Conservation (phyloP, 805 yeast species). For the Komagataella pseudopastoris region DNA sequence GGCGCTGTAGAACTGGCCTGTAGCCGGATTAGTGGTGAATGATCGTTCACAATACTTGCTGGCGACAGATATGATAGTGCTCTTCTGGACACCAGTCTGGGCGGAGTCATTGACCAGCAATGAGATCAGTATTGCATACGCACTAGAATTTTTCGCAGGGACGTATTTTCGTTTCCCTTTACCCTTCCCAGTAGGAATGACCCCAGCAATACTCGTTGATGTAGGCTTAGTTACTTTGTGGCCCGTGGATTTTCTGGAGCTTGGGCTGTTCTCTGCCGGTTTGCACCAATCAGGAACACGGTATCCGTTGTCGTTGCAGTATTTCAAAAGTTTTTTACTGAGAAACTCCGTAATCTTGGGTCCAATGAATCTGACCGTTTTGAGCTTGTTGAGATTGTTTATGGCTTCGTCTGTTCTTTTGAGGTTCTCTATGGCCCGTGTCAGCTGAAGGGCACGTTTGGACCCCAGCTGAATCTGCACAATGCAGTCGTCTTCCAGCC, state of each 20-base stretch:
- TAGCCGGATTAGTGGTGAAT: conserved; percentile 44
- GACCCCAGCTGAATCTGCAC: conserved; percentile 33
- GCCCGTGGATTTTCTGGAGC: conserved; percentile 1
- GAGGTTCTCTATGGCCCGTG: conserved; percentile 42
- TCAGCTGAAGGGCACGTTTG: conserved; percentile 37
- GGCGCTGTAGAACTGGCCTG: conserved; percentile 56
- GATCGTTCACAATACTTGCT: conserved; percentile 41
- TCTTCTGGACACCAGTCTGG: conserved; percentile 48
- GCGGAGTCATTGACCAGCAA: conserved; percentile 34
- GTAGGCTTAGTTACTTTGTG: conserved; percentile 3
- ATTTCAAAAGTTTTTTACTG: conserved; percentile 26
- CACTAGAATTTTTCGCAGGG: conserved; percentile 71
- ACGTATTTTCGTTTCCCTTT: conserved; percentile 31
- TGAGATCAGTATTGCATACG: conserved; percentile 65
- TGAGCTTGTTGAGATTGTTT: conserved; percentile 42
- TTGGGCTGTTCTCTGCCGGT: neutral
- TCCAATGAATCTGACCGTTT: conserved; percentile 56
- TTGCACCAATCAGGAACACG: conserved; percentile 22
- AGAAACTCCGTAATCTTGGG: conserved; percentile 46
- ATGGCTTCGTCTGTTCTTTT: conserved; percentile 29
- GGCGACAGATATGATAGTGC: conserved; percentile 41
- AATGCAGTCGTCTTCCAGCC: conserved; percentile 43
- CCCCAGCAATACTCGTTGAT: neutral
- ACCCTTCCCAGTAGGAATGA: conserved; percentile 1
- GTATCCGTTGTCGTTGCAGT: conserved; percentile 45